phyloP scores from a whole-genome alignment of 176 grass and related monocot genomes.

The Juncus inflexus region DNA sequence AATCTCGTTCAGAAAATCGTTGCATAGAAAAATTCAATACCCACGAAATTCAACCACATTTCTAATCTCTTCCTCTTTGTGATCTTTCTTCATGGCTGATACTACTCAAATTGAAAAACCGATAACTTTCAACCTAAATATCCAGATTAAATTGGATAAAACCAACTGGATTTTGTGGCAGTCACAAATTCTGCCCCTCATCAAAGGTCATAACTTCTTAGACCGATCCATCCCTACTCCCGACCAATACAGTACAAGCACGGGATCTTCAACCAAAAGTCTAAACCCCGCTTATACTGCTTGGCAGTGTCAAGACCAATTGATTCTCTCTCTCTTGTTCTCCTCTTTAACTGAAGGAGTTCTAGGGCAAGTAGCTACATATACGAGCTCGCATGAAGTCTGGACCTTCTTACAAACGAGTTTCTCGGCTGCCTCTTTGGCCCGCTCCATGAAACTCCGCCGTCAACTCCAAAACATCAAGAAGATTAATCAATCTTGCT shows the following conservation, averaged over 20 bases:
- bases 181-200: not conserved
- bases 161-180: not conserved
- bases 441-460: too few species aligned
- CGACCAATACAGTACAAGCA: too few species aligned
- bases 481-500: too few species aligned
- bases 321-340: not conserved
- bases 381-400: not conserved
- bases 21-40: too few species aligned
- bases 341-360: not conserved
- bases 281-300: not conserved
- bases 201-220: not conserved
- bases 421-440: not conserved
- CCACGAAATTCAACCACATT: too few species aligned
- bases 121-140: not conserved
- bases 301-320: not conserved
- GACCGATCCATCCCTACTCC: not conserved
- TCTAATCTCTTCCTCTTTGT: too few species aligned
- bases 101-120: too few species aligned
- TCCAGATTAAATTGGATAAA: not conserved
- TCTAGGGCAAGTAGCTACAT: not conserved
- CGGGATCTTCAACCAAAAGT: too few species aligned
- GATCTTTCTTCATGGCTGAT: too few species aligned
- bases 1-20: too few species aligned
- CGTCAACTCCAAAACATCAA: too few species aligned
- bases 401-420: not conserved